Conservation (phyloP, 305 asterid genomes). For the Lippia alba region DNA sequence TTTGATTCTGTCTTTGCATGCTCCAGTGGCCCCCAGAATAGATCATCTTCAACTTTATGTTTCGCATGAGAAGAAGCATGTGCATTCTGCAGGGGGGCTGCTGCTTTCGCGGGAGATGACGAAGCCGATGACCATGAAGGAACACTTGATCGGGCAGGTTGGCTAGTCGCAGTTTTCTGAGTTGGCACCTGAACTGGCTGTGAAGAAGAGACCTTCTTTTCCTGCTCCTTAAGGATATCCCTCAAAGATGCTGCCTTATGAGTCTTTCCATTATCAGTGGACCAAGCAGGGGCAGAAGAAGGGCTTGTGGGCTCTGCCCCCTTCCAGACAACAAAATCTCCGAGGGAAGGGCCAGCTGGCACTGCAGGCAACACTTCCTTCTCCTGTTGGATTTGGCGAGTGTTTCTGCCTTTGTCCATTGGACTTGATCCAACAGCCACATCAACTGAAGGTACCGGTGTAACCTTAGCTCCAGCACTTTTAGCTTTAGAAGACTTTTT, state of each 20-base stretch:
- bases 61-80: constrained; percentile 52
- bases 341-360: constrained; percentile 81
- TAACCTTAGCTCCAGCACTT: constrained; percentile 59
- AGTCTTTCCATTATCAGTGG: constrained; percentile 66
- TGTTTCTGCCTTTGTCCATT: constrained; percentile 59
- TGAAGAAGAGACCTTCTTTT: constrained; percentile 42
- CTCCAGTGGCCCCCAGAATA: constrained; percentile 84
- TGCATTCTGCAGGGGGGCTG: constrained; percentile 52
- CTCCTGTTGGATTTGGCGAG: constrained; percentile 62
- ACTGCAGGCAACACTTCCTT: constrained; percentile 68
- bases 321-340: constrained; percentile 83
- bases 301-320: constrained; percentile 56
- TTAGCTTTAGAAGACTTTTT: constrained; percentile 76
- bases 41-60: constrained; percentile 70
- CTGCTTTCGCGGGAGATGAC: constrained; percentile 65
- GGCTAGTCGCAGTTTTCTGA: constrained; percentile 58
- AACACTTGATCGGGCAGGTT: constrained; percentile 56
- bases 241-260: constrained; percentile 75
- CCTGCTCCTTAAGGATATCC: constrained; percentile 86
- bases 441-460: constrained; percentile 46
- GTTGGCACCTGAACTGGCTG: constrained; percentile 54
- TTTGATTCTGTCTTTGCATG: constrained; percentile 66
- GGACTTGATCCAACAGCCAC: constrained; percentile 53
- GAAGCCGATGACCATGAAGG: constrained; percentile 69
- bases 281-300: constrained; percentile 82